Evolutionary conservation across 1,284 basidiomycete species (phyloP).

Genomic region (Sporisorium reilianum): DNA sequence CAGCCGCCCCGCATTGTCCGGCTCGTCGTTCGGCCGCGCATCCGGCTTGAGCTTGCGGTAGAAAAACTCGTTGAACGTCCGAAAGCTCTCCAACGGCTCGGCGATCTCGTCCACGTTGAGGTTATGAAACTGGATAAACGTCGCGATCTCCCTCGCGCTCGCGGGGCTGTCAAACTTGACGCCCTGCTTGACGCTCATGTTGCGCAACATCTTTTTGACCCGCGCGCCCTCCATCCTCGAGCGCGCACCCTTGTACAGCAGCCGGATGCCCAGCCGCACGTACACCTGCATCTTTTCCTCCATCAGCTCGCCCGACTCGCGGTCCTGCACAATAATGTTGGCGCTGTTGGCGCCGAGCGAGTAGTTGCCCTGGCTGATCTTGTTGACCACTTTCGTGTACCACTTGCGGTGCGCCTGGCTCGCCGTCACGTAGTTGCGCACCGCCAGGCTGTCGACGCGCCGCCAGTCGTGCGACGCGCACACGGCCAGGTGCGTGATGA

Average conservation of each 20-base stretch:
- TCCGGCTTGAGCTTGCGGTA: constrained; percentile 88
- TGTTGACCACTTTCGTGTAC: constrained; percentile 87
- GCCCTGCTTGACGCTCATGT: constrained; percentile 93
- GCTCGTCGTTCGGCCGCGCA: constrained; percentile 81
- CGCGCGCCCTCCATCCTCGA: constrained; percentile 89
- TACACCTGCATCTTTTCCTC: constrained; percentile 99
- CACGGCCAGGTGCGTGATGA: constrained; percentile 86
- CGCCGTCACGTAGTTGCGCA: constrained; percentile 94
- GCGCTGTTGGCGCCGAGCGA: constrained; percentile 89
- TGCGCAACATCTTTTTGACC: constrained; percentile 84
- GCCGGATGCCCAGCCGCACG: constrained; percentile 88
- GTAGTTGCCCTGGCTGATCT: constrained; percentile 82
- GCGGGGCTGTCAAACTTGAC: constrained; percentile 88
- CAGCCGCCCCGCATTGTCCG: constrained; percentile 80
- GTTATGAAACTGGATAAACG: constrained; percentile 90
- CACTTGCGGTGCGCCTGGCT: constrained; percentile 96
- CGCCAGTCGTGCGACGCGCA: constrained; percentile 92
- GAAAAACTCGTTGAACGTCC: constrained; percentile 89
- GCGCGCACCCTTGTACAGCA: constrained; percentile 91
- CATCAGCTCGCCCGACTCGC: constrained; percentile 86
- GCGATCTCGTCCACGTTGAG: constrained; percentile 84
- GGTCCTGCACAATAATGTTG: constrained; percentile 79
- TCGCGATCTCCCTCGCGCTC: constrained; percentile 84
- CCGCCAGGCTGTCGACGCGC: constrained; percentile 77
- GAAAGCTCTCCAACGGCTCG: constrained; percentile 85